Evolutionary conservation across 306 rosid genomes (phyloP).

Genomic region (Dryas octopetala): DNA sequence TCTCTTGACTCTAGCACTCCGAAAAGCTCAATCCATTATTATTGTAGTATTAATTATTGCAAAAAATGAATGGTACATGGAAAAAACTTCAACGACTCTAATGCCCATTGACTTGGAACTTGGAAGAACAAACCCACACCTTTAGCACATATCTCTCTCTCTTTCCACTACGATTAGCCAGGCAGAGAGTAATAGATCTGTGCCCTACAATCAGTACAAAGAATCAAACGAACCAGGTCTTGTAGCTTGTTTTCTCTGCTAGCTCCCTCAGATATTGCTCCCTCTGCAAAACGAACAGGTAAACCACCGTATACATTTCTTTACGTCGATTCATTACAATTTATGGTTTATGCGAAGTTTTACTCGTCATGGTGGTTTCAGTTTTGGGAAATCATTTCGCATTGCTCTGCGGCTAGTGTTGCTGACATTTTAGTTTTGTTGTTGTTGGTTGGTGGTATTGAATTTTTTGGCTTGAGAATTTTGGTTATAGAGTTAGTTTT

Average conservation of each 20-base stretch:
- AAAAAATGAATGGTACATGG: not conserved
- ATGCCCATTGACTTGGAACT: slow-evolving; percentile 3
- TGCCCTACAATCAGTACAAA: not conserved
- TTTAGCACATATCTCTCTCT: not conserved
- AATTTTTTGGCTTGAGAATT: not conserved
- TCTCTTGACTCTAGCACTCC: too few relatives aligned
- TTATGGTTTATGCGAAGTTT: not conserved
- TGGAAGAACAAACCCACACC: not conserved
- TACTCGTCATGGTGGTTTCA: not conserved
- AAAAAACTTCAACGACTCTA: not conserved
- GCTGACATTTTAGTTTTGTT: not conserved
- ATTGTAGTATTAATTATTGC: too few relatives aligned
- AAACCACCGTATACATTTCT: not conserved
- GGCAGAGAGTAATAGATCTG: not conserved
- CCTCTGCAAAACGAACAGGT: slow-evolving; percentile 1
- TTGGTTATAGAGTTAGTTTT: not conserved
- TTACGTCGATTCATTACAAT: not conserved
- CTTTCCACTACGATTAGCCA: not conserved
- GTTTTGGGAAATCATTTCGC: not conserved
- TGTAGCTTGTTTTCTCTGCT: not conserved
- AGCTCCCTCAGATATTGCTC: not conserved
- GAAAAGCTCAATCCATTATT: too few relatives aligned
- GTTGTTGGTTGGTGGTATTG: not conserved
- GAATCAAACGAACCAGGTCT: not conserved
- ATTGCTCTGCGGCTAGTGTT: not conserved